A percentile compares a stretch with the other conserved stretches of the same genome.
phyloP scores from a whole-genome alignment of 1,284 basidiomycete genomes.

The Apiotrichum veenhuisii region DNA sequence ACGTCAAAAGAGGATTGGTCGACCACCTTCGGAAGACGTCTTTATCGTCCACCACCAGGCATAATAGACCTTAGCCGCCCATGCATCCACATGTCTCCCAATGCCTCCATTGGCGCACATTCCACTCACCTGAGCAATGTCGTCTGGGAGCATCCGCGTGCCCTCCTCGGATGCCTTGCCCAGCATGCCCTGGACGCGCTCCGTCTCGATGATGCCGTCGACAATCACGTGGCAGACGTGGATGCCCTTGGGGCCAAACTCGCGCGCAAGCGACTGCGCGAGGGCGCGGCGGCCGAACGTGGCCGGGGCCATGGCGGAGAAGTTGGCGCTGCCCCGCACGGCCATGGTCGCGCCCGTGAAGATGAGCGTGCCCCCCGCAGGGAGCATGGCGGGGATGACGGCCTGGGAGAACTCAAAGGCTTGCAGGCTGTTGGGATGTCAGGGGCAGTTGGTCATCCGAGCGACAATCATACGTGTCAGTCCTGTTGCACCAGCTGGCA shows the following conservation, averaged over 20 bases:
- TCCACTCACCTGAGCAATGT: slow-evolving; percentile 10
- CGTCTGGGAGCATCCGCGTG: slow-evolving; percentile 11
- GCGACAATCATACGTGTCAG: no score
- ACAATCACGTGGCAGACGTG: slow-evolving; percentile 51
- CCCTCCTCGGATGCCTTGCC: slow-evolving; percentile 27
- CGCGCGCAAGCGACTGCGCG: slow-evolving; percentile 44
- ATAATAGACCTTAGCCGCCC: no score
- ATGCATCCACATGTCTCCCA: no score
- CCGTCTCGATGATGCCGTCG: slow-evolving; percentile 47
- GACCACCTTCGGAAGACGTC: no score
- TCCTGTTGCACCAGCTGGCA: no score
- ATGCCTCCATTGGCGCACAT: no score
- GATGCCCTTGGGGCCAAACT: slow-evolving; percentile 50
- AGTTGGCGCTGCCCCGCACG: slow-evolving; percentile 30
- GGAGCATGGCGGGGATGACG: slow-evolving; percentile 35
- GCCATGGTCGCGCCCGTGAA: slow-evolving; percentile 48
- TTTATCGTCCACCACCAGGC: no score
- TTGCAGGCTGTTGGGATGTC: slow-evolving; percentile 17
- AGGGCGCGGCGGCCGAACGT: slow-evolving; percentile 41
- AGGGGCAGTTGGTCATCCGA: no score
- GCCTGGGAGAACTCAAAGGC: slow-evolving; percentile 38
- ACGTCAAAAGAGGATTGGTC: no score
- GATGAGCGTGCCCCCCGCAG: slow-evolving; percentile 35
- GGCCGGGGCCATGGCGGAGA: slow-evolving; percentile 34
- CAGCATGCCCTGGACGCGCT: slow-evolving; percentile 21